Percentiles rank a stretch among this genome's conserved stretches.
Evolutionary conservation across 768 basidiomycete genomes (phyloP).

Genomic region (Tulasnella sp.): DNA sequence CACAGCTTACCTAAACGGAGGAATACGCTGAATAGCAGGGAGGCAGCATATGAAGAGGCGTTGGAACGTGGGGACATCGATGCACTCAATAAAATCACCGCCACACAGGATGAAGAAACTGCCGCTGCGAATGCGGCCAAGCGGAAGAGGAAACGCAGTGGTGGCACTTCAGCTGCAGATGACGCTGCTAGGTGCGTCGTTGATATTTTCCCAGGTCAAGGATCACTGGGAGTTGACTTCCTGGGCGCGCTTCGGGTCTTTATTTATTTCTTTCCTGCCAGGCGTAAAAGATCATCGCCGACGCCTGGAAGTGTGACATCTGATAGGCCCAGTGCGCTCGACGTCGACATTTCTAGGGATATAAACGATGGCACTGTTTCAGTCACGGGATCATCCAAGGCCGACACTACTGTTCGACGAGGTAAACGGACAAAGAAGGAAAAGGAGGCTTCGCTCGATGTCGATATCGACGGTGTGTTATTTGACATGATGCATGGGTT

Average conservation of each 20-base stretch:
- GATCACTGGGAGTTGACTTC: neutral
- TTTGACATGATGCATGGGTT: neutral
- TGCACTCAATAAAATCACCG: constrained; percentile 16
- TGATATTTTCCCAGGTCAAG: neutral
- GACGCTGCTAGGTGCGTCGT: constrained; percentile 4
- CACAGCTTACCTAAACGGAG: constrained; percentile 53
- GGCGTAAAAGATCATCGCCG: constrained; percentile 16
- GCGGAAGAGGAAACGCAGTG: constrained; percentile 56
- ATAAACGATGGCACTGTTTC: neutral
- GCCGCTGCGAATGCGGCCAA: constrained; percentile 33
- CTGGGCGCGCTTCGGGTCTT: neutral
- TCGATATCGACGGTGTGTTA: constrained; percentile 10
- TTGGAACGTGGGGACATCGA: constrained; percentile 29
- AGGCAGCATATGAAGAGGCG: constrained; percentile 40
- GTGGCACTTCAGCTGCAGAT: constrained; percentile 26
- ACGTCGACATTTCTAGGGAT: constrained; percentile 3
- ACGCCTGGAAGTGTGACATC: constrained; percentile 8
- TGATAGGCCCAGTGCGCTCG: constrained; percentile 3
- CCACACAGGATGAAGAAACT: constrained; percentile 34
- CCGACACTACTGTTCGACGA: neutral
- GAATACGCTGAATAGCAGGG: constrained; percentile 96
- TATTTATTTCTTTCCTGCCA: neutral
- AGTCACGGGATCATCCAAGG: neutral
- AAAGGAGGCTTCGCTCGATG: constrained; percentile 15
- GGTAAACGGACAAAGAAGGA: constrained; percentile 11